These are phyloP conservation scores for Emergomyces pasteurianus DNA, from an alignment of 2,329 filamentous ascomycete genomes.

Conservation along the genomic window DNA sequence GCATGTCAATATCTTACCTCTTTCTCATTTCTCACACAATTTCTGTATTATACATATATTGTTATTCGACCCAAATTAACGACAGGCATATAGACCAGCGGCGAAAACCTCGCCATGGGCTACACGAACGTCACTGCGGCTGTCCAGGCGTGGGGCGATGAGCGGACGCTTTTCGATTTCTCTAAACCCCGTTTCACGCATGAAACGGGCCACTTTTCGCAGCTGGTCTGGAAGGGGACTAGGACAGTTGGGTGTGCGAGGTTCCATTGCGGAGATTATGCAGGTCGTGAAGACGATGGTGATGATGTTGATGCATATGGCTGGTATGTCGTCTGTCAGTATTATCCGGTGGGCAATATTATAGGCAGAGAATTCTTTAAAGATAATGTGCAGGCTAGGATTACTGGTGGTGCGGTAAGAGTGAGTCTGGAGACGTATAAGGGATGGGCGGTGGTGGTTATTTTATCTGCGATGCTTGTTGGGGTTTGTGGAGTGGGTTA, in stretches of 20 bases:
- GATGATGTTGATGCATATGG: conserved; percentile 30
- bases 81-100: conserved; percentile 25
- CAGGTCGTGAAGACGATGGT: conserved; percentile 23
- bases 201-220: conserved; percentile 58
- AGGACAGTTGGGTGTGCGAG: conserved; percentile 47
- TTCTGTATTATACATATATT: background rate
- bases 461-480: background rate
- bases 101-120: conserved; percentile 63
- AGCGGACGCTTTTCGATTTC: conserved; percentile 50
- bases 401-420: conserved; percentile 4
- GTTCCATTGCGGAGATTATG: conserved; percentile 28
- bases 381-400: conserved; percentile 18
- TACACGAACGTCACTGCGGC: conserved; percentile 47
- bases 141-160: conserved; percentile 56
- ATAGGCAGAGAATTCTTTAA: conserved; percentile 17
- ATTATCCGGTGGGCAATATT: conserved; percentile 56
- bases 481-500: background rate
- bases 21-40: background rate
- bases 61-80: background rate
- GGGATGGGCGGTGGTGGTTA: background rate
- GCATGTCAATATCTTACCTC: background rate
- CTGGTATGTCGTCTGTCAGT: conserved; percentile 60
- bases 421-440: background rate
- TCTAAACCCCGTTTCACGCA: conserved; percentile 41
- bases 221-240: conserved; percentile 58